phyloP scores from a whole-genome alignment of 1,139 yeast species.

The Kodamaea suecica region DNA sequence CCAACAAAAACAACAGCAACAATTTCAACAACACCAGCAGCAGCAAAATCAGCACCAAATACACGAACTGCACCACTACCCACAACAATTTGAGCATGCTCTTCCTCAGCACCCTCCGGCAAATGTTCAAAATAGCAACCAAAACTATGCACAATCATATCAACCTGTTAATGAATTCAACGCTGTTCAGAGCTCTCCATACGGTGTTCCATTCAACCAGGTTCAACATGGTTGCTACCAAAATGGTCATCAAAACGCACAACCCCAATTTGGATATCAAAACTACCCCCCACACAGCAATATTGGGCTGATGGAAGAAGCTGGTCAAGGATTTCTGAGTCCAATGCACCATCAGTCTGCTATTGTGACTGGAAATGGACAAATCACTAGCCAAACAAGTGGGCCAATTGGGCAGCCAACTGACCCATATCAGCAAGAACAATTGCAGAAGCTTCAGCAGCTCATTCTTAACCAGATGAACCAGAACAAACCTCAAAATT shows the following conservation, averaged over 20 bases:
- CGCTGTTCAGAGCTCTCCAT: constrained; percentile 12
- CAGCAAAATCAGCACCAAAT: constrained; percentile 7
- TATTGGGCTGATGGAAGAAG: constrained; percentile 2
- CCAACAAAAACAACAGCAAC: constrained; percentile 5
- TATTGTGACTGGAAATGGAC: constrained; percentile 2
- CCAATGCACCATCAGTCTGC: constrained; percentile 5
- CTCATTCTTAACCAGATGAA: constrained; percentile 24
- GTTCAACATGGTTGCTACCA: constrained; percentile 13
- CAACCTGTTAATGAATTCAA: constrained; percentile 7
- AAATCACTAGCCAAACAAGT: constrained; percentile 1
- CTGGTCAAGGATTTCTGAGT: constrained; percentile 2
- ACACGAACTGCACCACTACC: too few species aligned
- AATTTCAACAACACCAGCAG: constrained; percentile 7
- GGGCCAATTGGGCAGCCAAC: constrained; percentile 9
- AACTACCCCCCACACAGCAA: constrained; percentile 6
- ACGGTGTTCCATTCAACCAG: constrained; percentile 17
- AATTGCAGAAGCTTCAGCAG: constrained; percentile 31
- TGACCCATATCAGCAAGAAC: constrained; percentile 13
- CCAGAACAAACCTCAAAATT: constrained; percentile 12
- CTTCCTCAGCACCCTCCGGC: constrained; percentile 2
- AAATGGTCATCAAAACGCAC: constrained; percentile 3
- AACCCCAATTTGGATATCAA: constrained; percentile 7
- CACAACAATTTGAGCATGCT: constrained; percentile 5
- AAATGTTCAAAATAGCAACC: too few species aligned
- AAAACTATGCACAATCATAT: constrained; percentile 1